Evolutionary conservation across 2,329 filamentous ascomycete species (phyloP), one percentile per base, ranked within the genome.

Genomic region (Stagonosporopsis chrysanthemi): DNA sequence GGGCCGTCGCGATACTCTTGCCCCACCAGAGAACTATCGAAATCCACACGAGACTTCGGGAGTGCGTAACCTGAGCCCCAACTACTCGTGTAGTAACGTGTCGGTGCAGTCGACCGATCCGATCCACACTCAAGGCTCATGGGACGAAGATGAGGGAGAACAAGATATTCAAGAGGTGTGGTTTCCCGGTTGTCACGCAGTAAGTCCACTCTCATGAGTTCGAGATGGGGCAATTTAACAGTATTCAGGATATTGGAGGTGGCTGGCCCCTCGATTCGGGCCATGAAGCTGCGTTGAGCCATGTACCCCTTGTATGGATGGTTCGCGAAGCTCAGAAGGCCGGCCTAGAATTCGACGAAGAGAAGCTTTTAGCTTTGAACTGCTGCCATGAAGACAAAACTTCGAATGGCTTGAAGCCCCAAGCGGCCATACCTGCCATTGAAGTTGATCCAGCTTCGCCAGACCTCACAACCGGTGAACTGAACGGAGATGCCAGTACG

Each of bases 161-260:
- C 90, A 93, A 68, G 89, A 94, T 63, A 89, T 94, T 44, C 84
- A 90, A 57, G 91, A 95, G 67, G 84, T 94, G 0, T 91, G 89
- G 88, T 95, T 95, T 67, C 82, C 90, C 0, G 91, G 91, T 8
- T 87, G 88, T 11, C 91, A 96, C 61, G 90, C 86, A 1, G 75
- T 77, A 61, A 64, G 72, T 68, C 2, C 15, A 14, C 31, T 9
- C 12, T 3, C 23, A 14, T 33, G 38, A 35, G 17, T 12, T 38
- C 1, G 19, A n/a, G 15, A 23, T 22, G 9, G 8, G 19, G 14
- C 23, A 5, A 3, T 26, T 15, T 46, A 9, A 46, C 31, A 14
- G 19, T 24, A 14, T 7, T 1, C 29, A 75, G 73, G 90, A 94
- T 61, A 86, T 93, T 28, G 90, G 90, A 1, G 90, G 90, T 9